These are phyloP conservation scores for Phytophthora chlamydospora DNA, from an alignment of 352 stramenopile species.

Conservation along the genomic window DNA sequence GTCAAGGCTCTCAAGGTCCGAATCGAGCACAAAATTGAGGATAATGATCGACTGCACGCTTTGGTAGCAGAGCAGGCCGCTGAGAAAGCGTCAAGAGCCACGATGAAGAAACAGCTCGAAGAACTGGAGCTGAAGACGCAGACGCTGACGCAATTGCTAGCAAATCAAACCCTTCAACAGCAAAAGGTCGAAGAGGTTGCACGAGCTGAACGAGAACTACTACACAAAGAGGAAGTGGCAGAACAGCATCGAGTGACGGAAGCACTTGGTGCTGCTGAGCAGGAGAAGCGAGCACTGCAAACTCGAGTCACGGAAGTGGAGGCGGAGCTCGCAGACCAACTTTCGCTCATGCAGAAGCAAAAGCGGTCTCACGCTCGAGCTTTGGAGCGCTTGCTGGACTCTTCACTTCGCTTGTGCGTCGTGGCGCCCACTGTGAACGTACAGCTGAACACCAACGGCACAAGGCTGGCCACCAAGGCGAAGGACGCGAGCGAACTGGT, in stretches of 20 bases:
- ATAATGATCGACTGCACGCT: conserved; percentile 10
- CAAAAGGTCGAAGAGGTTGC: conserved; percentile 1
- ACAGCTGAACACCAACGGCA: conserved; percentile 53
- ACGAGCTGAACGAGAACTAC: conserved; percentile 2
- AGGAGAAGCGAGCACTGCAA: conserved; percentile 16
- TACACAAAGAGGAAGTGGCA: conserved; percentile 5
- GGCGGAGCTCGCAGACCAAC: conserved; percentile 24
- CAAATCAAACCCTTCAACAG: not conserved
- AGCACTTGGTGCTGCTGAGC: conserved; percentile 5
- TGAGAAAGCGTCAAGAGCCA: conserved; percentile 3
- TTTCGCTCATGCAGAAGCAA: conserved; percentile 30
- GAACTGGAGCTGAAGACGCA: conserved; percentile 4
- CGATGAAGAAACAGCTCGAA: conserved; percentile 6
- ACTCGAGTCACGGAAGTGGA: conserved; percentile 11
- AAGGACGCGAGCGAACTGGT: not conserved
- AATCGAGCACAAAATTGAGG: conserved; percentile 25
- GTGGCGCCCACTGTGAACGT: conserved; percentile 87
- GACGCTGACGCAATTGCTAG: conserved; percentile 3
- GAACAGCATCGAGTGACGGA: conserved; percentile 13
- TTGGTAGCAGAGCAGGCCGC: conserved; percentile 1
- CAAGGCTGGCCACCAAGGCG: conserved; percentile 15
- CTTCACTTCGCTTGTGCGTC: conserved; percentile 69
- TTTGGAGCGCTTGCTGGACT: conserved; percentile 49
- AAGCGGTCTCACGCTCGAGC: conserved; percentile 34
- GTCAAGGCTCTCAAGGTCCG: conserved; percentile 21